Base-by-base conservation (phyloP, 2,329 filamentous ascomycete species). In the Aspergillus cejpii region DNA sequence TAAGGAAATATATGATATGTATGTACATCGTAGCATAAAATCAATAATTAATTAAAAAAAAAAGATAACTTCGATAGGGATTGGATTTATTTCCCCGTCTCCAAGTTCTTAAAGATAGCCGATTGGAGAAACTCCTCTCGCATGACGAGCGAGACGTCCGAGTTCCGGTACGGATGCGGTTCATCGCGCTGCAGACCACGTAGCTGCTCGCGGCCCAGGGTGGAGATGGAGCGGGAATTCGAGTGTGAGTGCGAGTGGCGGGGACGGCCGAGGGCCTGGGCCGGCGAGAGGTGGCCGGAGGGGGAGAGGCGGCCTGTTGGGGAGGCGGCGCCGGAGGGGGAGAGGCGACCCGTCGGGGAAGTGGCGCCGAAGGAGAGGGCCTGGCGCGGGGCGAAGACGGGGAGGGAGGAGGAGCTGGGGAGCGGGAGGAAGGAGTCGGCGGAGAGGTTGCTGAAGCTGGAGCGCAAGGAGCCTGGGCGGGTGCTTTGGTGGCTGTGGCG, bases 71-170 rank as follows among this genome's bases (percentile, higher is more conserved):
- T 5, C 5, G 26, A 3, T 4, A n/a, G 26, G 26, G 6, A 28
- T 3, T 4, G 26, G 6, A n/a, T 28, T 29, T 17, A 34, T 14
- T 39, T 34, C 14, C 43, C 31, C 20, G 43, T 47, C 10, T 55
- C 53, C 2, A 54, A 28, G 3, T 47, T 42, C 14, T 46, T 38
- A 34, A 45, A 57, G 14, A 59, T 50, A 37, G 53, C 58, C 20
- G 60, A 59, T 21, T 58, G 53, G 4, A 63, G 33, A 23, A 67
- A 65, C 23, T 64, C 63, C 5, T 66, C 64, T 20, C 59, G 50
- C 60, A 64, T 60, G 31, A 62, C 60, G 11, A 54, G 44, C 45
- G 62, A 66, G 14, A 68, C 53, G 47, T 68, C 65, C n/a, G 63
- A 64, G 41, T 66, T 66, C 29, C 63, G 63, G 47, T 67, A 67